Conservation (phyloP, 2,329 filamentous ascomycete species). For the Fusarium sp. region DNA sequence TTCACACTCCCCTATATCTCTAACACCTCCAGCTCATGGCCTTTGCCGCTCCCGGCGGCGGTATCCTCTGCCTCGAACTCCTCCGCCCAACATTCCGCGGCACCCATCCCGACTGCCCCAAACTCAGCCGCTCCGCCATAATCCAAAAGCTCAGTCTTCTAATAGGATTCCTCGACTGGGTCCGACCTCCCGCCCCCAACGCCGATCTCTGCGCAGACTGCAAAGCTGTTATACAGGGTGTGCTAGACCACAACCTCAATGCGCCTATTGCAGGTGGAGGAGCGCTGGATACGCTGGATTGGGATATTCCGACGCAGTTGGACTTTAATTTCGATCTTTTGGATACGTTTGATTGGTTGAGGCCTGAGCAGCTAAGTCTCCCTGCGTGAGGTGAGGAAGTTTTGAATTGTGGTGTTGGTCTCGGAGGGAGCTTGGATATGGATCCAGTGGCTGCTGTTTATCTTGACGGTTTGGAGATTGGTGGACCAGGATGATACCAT, state of each 20-base stretch:
- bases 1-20: rapidly evolving
- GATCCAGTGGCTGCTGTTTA: constrained; percentile 50
- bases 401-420: constrained; percentile 38
- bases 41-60: constrained; percentile 59
- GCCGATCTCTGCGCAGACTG: constrained; percentile 57
- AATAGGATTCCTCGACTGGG: constrained; percentile 62
- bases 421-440: constrained; percentile 43
- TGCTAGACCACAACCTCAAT: constrained; percentile 60
- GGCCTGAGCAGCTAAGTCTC: constrained; percentile 27
- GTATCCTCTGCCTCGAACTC: constrained; percentile 61
- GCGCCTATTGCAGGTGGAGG: constrained; percentile 38
- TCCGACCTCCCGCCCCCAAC: constrained; percentile 58
- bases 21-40: constrained; percentile 53
- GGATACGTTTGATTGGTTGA: constrained; percentile 60
- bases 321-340: constrained; percentile 59
- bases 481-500: constrained; percentile 42
- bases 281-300: constrained; percentile 45
- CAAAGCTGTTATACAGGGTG: constrained; percentile 59
- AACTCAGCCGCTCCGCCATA: constrained; percentile 57
- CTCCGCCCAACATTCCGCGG: constrained; percentile 53
- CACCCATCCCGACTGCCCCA: constrained; percentile 45
- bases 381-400: constrained; percentile 22
- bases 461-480: constrained; percentile 49
- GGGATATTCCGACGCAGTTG: constrained; percentile 46
- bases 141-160: constrained; percentile 62